Conservation (phyloP, 306 rosid genomes). For the Mimosa pudica region DNA sequence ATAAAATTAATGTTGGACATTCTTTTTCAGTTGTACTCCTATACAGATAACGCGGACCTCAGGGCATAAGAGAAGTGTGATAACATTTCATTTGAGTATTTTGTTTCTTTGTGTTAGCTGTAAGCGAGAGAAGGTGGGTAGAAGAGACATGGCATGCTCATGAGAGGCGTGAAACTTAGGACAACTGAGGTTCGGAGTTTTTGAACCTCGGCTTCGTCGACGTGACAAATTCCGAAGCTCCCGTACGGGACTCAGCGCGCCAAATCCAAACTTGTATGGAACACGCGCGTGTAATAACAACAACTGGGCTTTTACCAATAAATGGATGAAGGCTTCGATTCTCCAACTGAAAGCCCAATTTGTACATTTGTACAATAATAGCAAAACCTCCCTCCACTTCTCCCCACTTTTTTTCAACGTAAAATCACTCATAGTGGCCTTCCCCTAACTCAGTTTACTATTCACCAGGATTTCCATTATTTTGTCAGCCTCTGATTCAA, state of each 20-base stretch:
- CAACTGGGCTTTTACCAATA: not conserved
- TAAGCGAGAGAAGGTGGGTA: constrained; percentile 5
- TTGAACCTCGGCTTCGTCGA: constrained; percentile 37
- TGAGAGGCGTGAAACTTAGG: no score
- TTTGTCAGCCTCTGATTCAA: no score
- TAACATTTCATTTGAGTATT: no score
- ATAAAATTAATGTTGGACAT: not conserved
- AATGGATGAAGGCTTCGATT: not conserved
- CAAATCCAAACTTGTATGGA: constrained; percentile 52
- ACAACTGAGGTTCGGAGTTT: constrained; percentile 22
- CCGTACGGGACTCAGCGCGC: constrained; percentile 43
- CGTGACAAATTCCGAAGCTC: constrained; percentile 43
- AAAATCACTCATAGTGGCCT: no score
- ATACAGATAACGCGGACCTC: not conserved
- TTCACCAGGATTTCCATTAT: no score
- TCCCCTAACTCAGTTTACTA: no score
- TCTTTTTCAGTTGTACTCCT: not conserved
- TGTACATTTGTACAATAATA: no score
- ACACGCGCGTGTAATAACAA: constrained; percentile 24
- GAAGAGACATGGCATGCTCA: constrained; percentile 19
- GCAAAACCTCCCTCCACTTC: no score
- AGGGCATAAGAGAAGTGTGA: constrained; percentile 26
- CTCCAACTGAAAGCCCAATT: not conserved
- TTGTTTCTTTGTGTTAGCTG: constrained; percentile 32
- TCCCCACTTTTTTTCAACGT: no score